Percentiles rank a stretch among this genome's conserved stretches.
These are phyloP conservation scores for Entelexis paramagnoliae DNA, from an alignment of 1,139 yeast genomes.

Conservation along the genomic window DNA sequence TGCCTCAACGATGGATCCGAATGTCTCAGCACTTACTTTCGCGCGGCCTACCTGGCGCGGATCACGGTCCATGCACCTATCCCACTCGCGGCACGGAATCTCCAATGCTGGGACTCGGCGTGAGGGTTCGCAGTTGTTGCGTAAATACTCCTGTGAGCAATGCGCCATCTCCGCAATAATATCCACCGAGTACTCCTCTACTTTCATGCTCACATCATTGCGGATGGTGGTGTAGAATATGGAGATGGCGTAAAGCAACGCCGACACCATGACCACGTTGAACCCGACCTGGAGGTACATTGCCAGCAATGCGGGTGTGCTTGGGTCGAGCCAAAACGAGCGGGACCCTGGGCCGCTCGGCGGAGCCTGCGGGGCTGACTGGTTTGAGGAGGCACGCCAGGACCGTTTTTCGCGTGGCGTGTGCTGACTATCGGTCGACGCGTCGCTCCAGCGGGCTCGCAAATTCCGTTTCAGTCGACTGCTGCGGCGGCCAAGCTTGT, in stretches of 20 bases:
- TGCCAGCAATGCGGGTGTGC: slow-evolving; percentile 55
- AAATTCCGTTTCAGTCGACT: slow-evolving; percentile 1
- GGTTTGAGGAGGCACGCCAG: background rate
- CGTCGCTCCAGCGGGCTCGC: slow-evolving; percentile 4
- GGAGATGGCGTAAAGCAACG: slow-evolving; percentile 46
- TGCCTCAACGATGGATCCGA: slow-evolving; percentile 73
- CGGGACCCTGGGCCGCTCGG: background rate
- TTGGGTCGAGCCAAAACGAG: slow-evolving; percentile 37
- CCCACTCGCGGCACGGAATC: slow-evolving; percentile 63
- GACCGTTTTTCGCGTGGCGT: background rate
- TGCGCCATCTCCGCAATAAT: slow-evolving; percentile 54
- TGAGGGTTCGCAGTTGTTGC: slow-evolving; percentile 56
- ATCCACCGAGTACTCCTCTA: slow-evolving; percentile 53
- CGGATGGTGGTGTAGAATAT: slow-evolving; percentile 51
- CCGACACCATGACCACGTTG: slow-evolving; percentile 49
- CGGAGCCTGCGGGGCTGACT: background rate
- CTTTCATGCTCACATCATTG: slow-evolving; percentile 59
- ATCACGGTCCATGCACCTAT: slow-evolving; percentile 75
- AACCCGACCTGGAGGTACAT: slow-evolving; percentile 61
- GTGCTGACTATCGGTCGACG: background rate
- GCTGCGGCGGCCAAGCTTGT: slow-evolving; percentile 6
- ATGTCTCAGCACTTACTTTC: slow-evolving; percentile 65
- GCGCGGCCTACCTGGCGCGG: slow-evolving; percentile 72
- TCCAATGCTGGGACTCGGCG: slow-evolving; percentile 61
- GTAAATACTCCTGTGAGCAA: slow-evolving; percentile 59